phyloP scores from a whole-genome alignment of 2,329 filamentous ascomycete species.

The Nemania diffusa region DNA sequence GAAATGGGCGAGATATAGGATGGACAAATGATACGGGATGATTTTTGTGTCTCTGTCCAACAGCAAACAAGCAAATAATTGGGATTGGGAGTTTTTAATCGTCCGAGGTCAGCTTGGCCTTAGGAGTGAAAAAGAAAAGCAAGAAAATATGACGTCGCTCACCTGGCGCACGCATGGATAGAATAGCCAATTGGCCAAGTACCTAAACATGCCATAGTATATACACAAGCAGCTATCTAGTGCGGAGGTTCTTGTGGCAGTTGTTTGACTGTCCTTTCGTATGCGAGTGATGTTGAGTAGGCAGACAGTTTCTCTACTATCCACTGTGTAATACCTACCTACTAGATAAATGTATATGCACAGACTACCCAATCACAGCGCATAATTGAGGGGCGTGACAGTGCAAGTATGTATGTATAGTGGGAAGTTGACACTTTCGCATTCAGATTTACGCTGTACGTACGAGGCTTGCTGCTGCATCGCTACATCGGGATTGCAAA shows the following conservation, averaged over 20 bases:
- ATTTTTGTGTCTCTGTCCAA: background rate
- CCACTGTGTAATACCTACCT: background rate
- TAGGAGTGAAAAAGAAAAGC: background rate
- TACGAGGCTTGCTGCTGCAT: constrained; percentile 5
- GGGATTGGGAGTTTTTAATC: background rate
- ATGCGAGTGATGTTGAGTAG: background rate
- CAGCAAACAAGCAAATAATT: background rate
- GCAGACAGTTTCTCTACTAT: background rate
- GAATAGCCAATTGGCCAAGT: background rate
- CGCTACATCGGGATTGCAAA: background rate
- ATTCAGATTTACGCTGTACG: background rate
- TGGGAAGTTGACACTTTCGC: background rate
- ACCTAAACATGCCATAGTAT: background rate
- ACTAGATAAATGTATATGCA: background rate
- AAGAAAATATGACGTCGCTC: background rate
- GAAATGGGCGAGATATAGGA: background rate
- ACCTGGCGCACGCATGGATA: background rate
- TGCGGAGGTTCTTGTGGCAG: background rate
- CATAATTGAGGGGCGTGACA: constrained; percentile 15
- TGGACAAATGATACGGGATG: background rate
- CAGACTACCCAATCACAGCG: constrained; percentile 16
- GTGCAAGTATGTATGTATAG: too few species aligned
- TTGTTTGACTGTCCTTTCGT: background rate
- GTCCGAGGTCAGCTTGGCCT: background rate
- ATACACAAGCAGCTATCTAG: too few species aligned